These are phyloP conservation scores for Heliosperma pusillum DNA, from an alignment of 148 eudicot genomes.

Conservation along the genomic window DNA sequence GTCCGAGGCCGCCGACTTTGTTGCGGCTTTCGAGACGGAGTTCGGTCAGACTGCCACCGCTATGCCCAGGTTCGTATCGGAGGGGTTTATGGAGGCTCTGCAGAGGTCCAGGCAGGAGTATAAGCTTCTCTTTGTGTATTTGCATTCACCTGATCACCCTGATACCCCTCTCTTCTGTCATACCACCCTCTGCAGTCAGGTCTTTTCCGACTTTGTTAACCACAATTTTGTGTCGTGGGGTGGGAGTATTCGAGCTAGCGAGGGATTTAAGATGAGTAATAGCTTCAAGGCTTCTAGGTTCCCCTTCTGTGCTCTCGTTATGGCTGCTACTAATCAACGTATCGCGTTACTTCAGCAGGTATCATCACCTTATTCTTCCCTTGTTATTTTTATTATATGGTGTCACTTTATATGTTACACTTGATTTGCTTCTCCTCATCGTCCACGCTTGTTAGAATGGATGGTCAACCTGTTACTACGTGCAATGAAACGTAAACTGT, in stretches of 20 bases:
- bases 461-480: too few species aligned
- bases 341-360: slow-evolving; percentile 95
- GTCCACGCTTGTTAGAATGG: too few species aligned
- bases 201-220: slow-evolving; percentile 57
- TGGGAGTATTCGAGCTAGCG: slow-evolving; percentile 71
- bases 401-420: too few species aligned
- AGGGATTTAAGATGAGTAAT: slow-evolving; percentile 98
- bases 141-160: slow-evolving; percentile 88
- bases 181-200: slow-evolving; percentile 52
- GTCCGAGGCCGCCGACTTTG: slow-evolving; percentile 59
- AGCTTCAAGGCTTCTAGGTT: slow-evolving; percentile 90
- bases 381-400: too few species aligned
- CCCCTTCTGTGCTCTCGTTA: slow-evolving; percentile 91
- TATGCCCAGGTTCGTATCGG: slow-evolving; percentile 57
- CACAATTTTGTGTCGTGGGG: slow-evolving; percentile 85
- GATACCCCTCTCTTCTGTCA: slow-evolving; percentile 66
- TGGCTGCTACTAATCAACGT: slow-evolving; percentile 94
- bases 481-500: too few species aligned
- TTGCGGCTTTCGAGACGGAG: slow-evolving; percentile 58
- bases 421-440: too few species aligned
- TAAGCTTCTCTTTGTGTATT: slow-evolving; percentile 71
- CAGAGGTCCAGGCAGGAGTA: slow-evolving; percentile 69
- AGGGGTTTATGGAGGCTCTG: slow-evolving; percentile 86
- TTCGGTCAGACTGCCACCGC: slow-evolving; percentile 28
- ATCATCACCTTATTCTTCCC: neutral